Conservation (phyloP, 2,329 filamentous ascomycete species). For the Penicillium sp. region DNA sequence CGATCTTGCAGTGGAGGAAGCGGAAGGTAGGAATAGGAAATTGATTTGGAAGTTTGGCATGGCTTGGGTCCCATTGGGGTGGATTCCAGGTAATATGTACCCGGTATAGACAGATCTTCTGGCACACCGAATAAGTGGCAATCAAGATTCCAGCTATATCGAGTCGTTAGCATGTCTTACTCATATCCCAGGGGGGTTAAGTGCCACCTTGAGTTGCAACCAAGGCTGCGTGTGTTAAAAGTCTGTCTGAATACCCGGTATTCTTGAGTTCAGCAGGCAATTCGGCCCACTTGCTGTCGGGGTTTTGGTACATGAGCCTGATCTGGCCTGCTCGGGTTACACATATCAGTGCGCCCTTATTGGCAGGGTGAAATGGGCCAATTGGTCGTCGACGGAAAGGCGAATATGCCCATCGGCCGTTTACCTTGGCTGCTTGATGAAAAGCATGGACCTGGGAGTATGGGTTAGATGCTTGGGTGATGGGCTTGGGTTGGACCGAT, state of each 20-base stretch:
- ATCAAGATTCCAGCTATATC: constrained; percentile 32
- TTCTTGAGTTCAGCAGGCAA: constrained; percentile 69
- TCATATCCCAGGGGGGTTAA: constrained; percentile 4
- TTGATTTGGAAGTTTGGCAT: constrained; percentile 28
- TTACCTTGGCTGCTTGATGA: constrained; percentile 60
- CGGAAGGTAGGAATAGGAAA: constrained; percentile 38
- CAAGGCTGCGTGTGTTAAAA: constrained; percentile 75
- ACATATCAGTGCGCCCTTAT: constrained; percentile 69
- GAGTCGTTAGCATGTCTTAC: constrained; percentile 13
- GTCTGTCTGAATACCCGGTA: constrained; percentile 64
- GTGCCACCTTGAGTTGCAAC: constrained; percentile 65
- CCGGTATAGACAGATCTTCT: constrained; percentile 69
- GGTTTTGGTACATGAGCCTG: constrained; percentile 72
- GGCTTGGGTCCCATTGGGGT: constrained; percentile 51
- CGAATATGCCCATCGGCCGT: constrained; percentile 64
- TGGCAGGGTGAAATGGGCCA: constrained; percentile 63
- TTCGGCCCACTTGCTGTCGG: constrained; percentile 67
- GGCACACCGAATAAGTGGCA: constrained; percentile 51
- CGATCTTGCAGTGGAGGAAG: constrained; percentile 36
- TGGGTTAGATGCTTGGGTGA: neutral
- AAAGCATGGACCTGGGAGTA: constrained; percentile 38
- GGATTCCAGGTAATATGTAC: constrained; percentile 70
- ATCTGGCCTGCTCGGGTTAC: constrained; percentile 70
- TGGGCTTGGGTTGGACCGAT: neutral
- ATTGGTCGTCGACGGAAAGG: constrained; percentile 61